These are phyloP conservation scores for Nasturtium officinale DNA, from an alignment of 345 rosid genomes.

Conservation along the genomic window DNA sequence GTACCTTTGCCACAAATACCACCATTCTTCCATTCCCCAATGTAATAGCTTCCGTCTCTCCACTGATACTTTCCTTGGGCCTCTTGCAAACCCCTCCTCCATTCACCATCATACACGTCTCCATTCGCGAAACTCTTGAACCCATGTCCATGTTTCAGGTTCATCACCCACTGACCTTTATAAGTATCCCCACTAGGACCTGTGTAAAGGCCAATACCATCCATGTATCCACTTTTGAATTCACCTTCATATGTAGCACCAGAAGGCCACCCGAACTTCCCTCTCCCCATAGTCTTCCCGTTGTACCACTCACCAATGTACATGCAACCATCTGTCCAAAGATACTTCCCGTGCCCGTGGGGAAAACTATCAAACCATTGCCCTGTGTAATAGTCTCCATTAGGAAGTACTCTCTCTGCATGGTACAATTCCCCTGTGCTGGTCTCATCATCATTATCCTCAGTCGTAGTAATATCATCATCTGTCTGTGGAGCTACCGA, in stretches of 20 bases:
- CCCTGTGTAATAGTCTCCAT: conserved; percentile 87
- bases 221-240: conserved; percentile 88
- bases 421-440: conserved; percentile 50
- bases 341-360: conserved; percentile 78
- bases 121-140: conserved; percentile 60
- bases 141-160: conserved; percentile 86
- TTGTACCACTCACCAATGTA: conserved; percentile 83
- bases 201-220: conserved; percentile 72
- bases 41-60: conserved; percentile 60
- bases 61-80: conserved; percentile 79
- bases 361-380: conserved; percentile 85
- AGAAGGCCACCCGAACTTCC: conserved; percentile 88
- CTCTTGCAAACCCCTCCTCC: conserved; percentile 81
- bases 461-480: conserved; percentile 48
- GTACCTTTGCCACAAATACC: conserved; percentile 64
- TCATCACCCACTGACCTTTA: conserved; percentile 86
- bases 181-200: conserved; percentile 66
- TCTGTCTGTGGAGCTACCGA: conserved; percentile 61
- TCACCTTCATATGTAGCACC: conserved; percentile 90
- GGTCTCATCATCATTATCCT: conserved; percentile 43
- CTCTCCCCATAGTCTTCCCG: conserved; percentile 82
- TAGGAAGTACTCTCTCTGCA: conserved; percentile 71
- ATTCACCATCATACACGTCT: conserved; percentile 86
- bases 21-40: conserved; percentile 82
- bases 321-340: conserved; percentile 94